These are phyloP conservation scores for Nannochloropsis oceanica DNA, from an alignment of 108 stramenopile genomes.

Conservation along the genomic window DNA sequence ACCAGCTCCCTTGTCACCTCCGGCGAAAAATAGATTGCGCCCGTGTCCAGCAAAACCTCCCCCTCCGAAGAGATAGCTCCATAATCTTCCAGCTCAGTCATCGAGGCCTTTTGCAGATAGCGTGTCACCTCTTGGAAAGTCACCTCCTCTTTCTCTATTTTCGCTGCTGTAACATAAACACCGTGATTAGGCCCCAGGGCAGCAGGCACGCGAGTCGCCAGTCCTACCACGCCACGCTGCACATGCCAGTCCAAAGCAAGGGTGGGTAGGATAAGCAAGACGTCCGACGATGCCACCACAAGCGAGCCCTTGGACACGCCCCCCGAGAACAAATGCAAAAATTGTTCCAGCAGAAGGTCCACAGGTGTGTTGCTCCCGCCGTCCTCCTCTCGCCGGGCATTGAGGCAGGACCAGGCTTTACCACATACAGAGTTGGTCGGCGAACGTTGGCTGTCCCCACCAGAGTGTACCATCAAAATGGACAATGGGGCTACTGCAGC, in stretches of 20 bases:
- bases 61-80: not conserved
- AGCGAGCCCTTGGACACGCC: slow-evolving; percentile 12
- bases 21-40: slow-evolving; percentile 19
- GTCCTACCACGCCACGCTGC: slow-evolving; percentile 2
- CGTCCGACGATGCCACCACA: slow-evolving; percentile 30
- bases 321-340: slow-evolving; percentile 6
- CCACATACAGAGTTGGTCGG: slow-evolving; percentile 31
- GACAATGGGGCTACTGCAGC: not conserved
- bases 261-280: slow-evolving; percentile 24
- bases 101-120: not conserved
- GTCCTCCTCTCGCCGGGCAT: slow-evolving; percentile 3
- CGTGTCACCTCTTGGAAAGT: not conserved
- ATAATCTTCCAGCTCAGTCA: not conserved
- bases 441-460: slow-evolving; percentile 29
- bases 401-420: slow-evolving; percentile 31
- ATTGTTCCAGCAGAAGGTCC: slow-evolving; percentile 26
- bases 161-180: not conserved
- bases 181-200: slow-evolving; percentile 17
- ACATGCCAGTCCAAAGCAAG: not conserved
- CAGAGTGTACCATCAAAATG: not conserved
- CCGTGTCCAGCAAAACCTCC: slow-evolving; percentile 26
- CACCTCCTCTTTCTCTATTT: not conserved
- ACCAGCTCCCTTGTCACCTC: slow-evolving; percentile 13
- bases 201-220: slow-evolving; percentile 17
- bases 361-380: slow-evolving; percentile 25